A percentile compares a stretch with the other conserved stretches of the same genome.
Evolutionary conservation across 2,329 filamentous ascomycete genomes (phyloP).

Genomic region (Polytolypa hystricis): DNA sequence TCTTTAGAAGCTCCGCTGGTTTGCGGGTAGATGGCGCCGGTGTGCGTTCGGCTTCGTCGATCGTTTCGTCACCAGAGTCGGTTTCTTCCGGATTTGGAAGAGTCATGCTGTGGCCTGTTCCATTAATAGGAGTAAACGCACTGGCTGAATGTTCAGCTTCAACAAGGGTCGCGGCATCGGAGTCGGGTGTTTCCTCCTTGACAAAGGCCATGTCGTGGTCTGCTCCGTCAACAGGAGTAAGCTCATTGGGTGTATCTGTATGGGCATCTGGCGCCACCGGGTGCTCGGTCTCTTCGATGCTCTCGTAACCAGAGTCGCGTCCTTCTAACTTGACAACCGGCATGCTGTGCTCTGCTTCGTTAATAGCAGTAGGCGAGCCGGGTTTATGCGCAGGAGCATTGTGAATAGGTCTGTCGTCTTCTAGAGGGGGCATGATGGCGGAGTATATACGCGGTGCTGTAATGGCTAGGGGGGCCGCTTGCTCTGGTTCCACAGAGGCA

Average conservation of each 20-base stretch:
- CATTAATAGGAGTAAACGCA: constrained; percentile 1
- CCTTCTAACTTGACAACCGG: background rate
- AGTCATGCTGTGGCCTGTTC: background rate
- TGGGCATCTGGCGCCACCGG: no score
- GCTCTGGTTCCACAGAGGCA: constrained; percentile 2
- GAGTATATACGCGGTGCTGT: background rate
- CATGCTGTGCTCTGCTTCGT: background rate
- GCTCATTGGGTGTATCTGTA: no score
- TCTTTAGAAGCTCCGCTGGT: no score
- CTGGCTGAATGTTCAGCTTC: no score
- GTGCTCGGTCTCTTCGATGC: no score
- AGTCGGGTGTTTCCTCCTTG: background rate
- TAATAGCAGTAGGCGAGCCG: background rate
- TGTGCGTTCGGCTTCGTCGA: background rate
- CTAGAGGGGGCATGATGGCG: background rate
- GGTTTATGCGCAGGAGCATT: no score
- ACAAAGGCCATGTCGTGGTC: background rate
- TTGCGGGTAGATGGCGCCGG: background rate
- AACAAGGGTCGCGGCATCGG: background rate
- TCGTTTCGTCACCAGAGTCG: background rate
- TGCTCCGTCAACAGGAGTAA: no score
- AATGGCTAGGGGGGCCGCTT: background rate
- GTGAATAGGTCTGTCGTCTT: no score
- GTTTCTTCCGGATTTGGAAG: background rate
- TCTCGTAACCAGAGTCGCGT: background rate